Evolutionary conservation across 2,329 filamentous ascomycete genomes (phyloP), one percentile per base, ranked within the genome.

Genomic region (Scedosporium minutisporum): DNA sequence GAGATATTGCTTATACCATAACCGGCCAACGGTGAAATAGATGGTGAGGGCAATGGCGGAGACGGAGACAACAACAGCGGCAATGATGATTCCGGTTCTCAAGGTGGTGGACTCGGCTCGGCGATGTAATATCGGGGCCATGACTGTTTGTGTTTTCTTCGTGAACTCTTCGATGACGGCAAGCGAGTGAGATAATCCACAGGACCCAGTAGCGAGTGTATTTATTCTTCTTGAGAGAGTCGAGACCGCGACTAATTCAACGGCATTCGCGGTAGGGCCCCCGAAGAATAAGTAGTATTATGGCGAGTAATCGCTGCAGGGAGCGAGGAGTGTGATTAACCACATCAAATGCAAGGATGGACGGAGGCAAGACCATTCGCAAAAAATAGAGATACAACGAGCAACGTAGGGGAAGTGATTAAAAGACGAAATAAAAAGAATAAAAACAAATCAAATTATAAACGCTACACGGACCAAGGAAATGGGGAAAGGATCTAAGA

Each of bases 41-140:
- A 70, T 42, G 16, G 66, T 62, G 12, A 67, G 64, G 4, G 67
- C 66, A 12, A 72, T 46, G 57, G 69, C 57, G 60, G 70, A 63
- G 46, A 70, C 18, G 41, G 18, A 62, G 55, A 67, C 68, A 18
- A 67, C 62, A 12, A 73, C 66, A 53, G 71, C 66, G 33, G 65
- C 64, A 4, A 67, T 63, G 44, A 72, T 66, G 14, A 55, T 27
- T 23, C 60, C 48, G 29, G 42, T 44, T 18, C 41, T 55, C 10
- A 55, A 41, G 6, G 25, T 25, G 6, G 29, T 42, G 16, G 55
- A 41, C 55, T 58, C 48, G 29, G 16, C 27, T 57, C 60, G 44
- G 10, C 60, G 60, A 51, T 57, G 48, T 9, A 61, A 23, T 42
- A 23, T 42, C n/a, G 60, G 60, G 6, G 60, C 46, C 60, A 61